These are phyloP conservation scores for Podaxis rugospora DNA, from an alignment of 768 basidiomycete species.

Conservation along the genomic window DNA sequence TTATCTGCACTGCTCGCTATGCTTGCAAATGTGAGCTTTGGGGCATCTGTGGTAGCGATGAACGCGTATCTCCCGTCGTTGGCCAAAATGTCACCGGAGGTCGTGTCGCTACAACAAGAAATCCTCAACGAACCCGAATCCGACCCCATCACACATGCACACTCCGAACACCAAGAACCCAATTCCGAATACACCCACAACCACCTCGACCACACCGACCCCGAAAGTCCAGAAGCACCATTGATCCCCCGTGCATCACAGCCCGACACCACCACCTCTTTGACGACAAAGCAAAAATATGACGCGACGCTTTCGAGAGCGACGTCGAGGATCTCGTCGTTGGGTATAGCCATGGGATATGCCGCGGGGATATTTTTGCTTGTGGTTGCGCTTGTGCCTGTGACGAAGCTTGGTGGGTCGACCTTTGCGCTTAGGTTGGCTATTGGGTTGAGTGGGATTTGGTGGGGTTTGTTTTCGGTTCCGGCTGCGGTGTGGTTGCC, in stretches of 20 bases:
- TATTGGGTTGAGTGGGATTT: slow-evolving; percentile 78
- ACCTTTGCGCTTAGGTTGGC: slow-evolving; percentile 79
- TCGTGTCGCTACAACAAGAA: slow-evolving; percentile 35
- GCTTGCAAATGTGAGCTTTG: slow-evolving; percentile 81
- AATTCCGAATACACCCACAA: not conserved
- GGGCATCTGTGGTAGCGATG: slow-evolving; percentile 82
- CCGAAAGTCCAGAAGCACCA: slow-evolving; percentile 31
- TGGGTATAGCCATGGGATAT: slow-evolving; percentile 86
- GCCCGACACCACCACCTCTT: not conserved
- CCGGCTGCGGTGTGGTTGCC: slow-evolving; percentile 79
- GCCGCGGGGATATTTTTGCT: slow-evolving; percentile 76
- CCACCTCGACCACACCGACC: slow-evolving; percentile 14
- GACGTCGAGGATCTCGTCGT: slow-evolving; percentile 79
- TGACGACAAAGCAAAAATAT: slow-evolving; percentile 34
- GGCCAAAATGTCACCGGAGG: slow-evolving; percentile 62
- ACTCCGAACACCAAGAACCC: slow-evolving; percentile 8
- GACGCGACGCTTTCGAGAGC: slow-evolving; percentile 59
- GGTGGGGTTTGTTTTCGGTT: slow-evolving; percentile 84
- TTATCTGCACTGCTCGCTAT: slow-evolving; percentile 67
- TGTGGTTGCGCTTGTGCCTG: slow-evolving; percentile 72
- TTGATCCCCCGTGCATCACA: slow-evolving; percentile 26
- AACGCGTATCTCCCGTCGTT: slow-evolving; percentile 84
- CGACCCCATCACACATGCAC: slow-evolving; percentile 11
- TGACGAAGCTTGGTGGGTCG: slow-evolving; percentile 65
- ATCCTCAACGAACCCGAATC: slow-evolving; percentile 20